Conservation (phyloP, 148 eudicot species). For the Vaccinium corymbosum region DNA sequence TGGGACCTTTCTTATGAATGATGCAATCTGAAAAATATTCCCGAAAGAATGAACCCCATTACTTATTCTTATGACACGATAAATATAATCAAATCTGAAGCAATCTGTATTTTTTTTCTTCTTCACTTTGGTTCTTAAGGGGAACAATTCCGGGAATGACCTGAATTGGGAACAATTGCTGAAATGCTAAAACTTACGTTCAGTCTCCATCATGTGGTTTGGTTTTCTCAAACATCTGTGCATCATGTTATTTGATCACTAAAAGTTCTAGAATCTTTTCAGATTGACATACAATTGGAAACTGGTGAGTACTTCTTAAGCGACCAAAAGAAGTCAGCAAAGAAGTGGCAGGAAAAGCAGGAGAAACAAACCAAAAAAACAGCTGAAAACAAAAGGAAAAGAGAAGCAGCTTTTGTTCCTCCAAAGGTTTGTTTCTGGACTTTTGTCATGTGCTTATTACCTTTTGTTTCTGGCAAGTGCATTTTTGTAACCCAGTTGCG, state of each 20-base stretch:
- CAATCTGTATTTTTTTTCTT: background rate
- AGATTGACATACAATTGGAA: slow-evolving; percentile 81
- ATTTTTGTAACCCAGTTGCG: background rate
- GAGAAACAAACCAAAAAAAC: slow-evolving; percentile 72
- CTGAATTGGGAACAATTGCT: background rate
- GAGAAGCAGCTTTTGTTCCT: slow-evolving; percentile 75
- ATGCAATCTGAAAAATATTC: no score
- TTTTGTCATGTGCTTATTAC: background rate
- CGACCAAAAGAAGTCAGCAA: slow-evolving; percentile 69
- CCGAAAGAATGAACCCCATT: no score
- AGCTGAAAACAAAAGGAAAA: slow-evolving; percentile 70
- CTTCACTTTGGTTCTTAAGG: background rate
- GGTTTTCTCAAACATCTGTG: background rate
- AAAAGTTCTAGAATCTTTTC: slow-evolving; percentile 9
- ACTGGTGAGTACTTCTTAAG: slow-evolving; percentile 87
- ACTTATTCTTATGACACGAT: no score
- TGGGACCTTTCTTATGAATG: background rate
- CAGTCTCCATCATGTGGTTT: background rate
- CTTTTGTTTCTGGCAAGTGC: background rate
- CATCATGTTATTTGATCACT: background rate
- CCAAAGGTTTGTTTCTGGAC: slow-evolving; percentile 54
- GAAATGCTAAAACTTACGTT: background rate
- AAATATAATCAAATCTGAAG: no score
- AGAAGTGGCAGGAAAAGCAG: slow-evolving; percentile 84
- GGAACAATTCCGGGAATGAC: background rate